A percentile compares a stretch with the other conserved stretches of the same genome.
phyloP scores from a whole-genome alignment of 768 basidiomycete species.

The Boletus sp. region DNA sequence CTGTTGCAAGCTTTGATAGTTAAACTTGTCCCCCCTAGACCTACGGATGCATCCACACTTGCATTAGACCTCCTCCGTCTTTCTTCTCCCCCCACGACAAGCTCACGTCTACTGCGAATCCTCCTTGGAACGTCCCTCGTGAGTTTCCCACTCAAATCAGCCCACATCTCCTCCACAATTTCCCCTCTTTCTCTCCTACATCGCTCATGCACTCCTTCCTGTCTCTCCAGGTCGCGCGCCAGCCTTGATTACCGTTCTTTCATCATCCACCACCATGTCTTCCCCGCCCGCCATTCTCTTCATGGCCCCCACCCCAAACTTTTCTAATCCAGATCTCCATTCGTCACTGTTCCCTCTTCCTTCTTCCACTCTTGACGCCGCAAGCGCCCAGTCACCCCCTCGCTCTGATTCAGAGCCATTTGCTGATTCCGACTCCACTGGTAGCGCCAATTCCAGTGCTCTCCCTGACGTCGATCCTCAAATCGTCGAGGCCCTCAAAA shows the following conservation, averaged over 20 bases:
- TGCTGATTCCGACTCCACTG: constrained; percentile 27
- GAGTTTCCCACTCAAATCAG: constrained; percentile 3
- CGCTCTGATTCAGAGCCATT: constrained; percentile 29
- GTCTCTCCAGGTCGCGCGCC: constrained; percentile 3
- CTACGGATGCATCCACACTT: constrained; percentile 27
- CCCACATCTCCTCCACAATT: not conserved
- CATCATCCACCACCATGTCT: constrained; percentile 6
- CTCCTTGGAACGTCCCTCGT: not conserved
- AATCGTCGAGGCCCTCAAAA: constrained; percentile 80
- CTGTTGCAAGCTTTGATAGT: constrained; percentile 2
- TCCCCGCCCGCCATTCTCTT: constrained; percentile 10
- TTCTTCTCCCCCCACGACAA: constrained; percentile 8
- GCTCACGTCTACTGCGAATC: constrained; percentile 1
- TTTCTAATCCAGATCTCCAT: constrained; percentile 12
- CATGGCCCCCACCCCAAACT: constrained; percentile 12
- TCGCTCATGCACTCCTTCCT: not conserved
- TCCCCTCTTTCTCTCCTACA: not conserved
- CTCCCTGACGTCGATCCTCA: constrained; percentile 63
- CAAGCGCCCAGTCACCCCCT: constrained; percentile 13
- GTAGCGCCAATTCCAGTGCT: constrained; percentile 19
- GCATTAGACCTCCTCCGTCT: constrained; percentile 14
- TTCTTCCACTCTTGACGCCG: constrained; percentile 16
- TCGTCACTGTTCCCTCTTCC: constrained; percentile 3
- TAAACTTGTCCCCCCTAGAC: constrained; percentile 30
- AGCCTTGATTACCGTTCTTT: constrained; percentile 2